Conservation (phyloP, 306 rosid species). For the Gastrolobium villosum region DNA sequence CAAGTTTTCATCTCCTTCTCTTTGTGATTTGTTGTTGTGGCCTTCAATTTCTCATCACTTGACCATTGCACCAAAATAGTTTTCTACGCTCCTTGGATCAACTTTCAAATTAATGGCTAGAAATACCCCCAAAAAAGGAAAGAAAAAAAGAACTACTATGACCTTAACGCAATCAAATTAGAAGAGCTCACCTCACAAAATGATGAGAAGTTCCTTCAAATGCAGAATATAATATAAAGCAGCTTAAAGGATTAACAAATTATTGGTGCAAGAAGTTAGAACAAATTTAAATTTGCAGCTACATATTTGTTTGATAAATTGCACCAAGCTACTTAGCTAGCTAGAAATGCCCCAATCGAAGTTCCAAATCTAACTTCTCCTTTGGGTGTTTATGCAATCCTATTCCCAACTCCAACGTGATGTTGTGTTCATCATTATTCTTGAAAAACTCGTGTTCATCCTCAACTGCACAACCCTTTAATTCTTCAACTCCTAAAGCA, state of each 20-base stretch:
- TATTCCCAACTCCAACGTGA: conserved; percentile 54
- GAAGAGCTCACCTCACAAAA: conserved; percentile 13
- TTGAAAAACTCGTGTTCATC: conserved; percentile 45
- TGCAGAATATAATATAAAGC: neutral
- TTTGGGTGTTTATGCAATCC: conserved; percentile 49
- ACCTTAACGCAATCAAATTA: neutral
- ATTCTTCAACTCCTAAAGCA: conserved; percentile 2
- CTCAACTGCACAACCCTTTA: conserved; percentile 37
- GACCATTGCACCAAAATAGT: conserved; percentile 12
- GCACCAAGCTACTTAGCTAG: neutral
- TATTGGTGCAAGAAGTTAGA: conserved; percentile 3
- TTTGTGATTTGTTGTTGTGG: neutral
- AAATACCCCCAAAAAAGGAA: neutral
- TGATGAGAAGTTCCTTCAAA: neutral
- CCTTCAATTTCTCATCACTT: neutral
- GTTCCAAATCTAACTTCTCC: conserved; percentile 69
- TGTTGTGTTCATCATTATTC: conserved; percentile 44
- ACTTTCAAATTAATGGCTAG: neutral
- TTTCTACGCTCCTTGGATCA: neutral
- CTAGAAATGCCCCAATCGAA: conserved; percentile 59
- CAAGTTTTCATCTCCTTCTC: neutral
- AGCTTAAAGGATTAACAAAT: neutral
- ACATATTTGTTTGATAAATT: neutral
- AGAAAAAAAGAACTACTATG: neutral
- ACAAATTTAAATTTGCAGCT: neutral